Base-by-base conservation (phyloP, 306 rosid species). In the Fagus sylvatica region DNA sequence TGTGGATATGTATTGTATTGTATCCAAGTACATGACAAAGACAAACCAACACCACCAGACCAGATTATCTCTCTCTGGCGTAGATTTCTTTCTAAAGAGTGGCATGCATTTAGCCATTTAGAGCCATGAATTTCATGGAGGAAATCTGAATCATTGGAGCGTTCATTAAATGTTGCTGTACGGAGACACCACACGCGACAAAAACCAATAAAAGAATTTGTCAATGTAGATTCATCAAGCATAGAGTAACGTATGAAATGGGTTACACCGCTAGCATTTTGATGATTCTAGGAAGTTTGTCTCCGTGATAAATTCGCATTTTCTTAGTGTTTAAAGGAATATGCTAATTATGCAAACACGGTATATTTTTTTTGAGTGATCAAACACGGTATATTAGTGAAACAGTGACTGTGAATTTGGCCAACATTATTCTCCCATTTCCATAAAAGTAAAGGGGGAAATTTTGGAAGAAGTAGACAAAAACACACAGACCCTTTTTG, bases 141-240 rank as follows among this genome's bases (percentile, higher is more conserved):
- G 11, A 74, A 77, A 80, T 62, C 69, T 61, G 60, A 81, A 65
- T 91, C 90, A 75, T 78, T 77, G 57, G 66, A 15, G 65, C 56
- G 68, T 65, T 36, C 36, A 41, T 76, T 74, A 64, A 62, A 71
- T 81, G 71, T 71, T 53, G 67, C 13, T 41, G 72, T 74, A 72
- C 73, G 34, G 68, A 60, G 72, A 76, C 82, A 88, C 28, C 77
- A 59, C 56, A 43, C 28, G 22, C 67, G 87, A 90, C 94, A 84
- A 56, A 8, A 56, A 56, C 60, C 79, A 74, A 73, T 84, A 78
- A 79, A 28, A 10, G 15, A 28, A 9, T 57, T 57, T 57, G 13
- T 11, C 10, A 36, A 4, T 3, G 36, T 57, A 8, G 61, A n/a
- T 22, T 22, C 28, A 34, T 16, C 46, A 32, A 4, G 13, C 8